Evolutionary conservation across 1,139 yeast species (phyloP), one percentile per base, ranked within the genome.

Genomic region (Diutina sp.): DNA sequence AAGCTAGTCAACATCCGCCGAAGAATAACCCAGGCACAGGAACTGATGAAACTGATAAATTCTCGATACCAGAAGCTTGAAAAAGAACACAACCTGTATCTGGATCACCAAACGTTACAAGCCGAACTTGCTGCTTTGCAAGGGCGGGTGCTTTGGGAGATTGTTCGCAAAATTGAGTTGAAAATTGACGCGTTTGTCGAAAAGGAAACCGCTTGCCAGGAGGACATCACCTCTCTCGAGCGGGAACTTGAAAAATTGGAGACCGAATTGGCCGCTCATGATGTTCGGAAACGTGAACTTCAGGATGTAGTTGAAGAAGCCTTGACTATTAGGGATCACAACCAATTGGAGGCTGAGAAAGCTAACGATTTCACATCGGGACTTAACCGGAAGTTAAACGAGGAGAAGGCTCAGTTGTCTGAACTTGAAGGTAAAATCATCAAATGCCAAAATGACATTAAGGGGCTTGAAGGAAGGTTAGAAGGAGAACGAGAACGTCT

Each of bases 111-210:
- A 7, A n/a, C 11, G 56, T 67, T 82, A 48, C 72, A 82, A 58
- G 68, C 71, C 52, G 72, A 72, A 58, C 73, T 79, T 58, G 72
- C 75, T 45, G 61, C 72, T 21, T 64, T 81, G 16, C 79, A 80
- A 58, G 93, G 88, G 6, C 85, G 84, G 62, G 76, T 82, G 6
- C n/a, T 47, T 6, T 47, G 51, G 51, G 38, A 21, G 35, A 14
- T 6, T 46, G 50, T 28, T 38, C 52, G 25, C 55, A 51, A n/a
- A 59, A 56, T 0, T 61, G 59, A 54, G 56, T 50, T 4, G 60
- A 66, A 2, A 61, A 51, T 46, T 54, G 55, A 9, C 58, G 58
- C 6, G 57, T 58, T 25, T 0, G 56, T 55, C 9, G 55, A 52
- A 38, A 57, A 59, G 14, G 59, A 57, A 2, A 60, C 57, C 46